Percentiles rank a stretch among this genome's conserved stretches.
These are phyloP conservation scores for Gastrolobium villosum DNA, from an alignment of 306 rosid species.

Conservation along the genomic window DNA sequence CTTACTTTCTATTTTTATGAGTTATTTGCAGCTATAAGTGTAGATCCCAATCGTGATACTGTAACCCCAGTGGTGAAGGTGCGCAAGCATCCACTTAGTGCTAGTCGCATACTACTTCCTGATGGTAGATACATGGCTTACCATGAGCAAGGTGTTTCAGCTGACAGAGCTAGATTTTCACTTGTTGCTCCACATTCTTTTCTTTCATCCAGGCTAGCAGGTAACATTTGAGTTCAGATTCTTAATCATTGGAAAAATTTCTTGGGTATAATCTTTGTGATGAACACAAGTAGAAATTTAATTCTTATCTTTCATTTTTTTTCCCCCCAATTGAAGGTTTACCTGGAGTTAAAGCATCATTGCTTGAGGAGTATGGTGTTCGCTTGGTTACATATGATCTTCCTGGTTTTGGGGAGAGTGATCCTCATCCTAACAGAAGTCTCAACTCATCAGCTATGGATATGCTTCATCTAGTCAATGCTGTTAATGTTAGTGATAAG, in stretches of 20 bases:
- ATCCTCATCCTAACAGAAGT: conserved; percentile 84
- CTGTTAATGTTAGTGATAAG: conserved; percentile 75
- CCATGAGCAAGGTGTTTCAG: conserved; percentile 80
- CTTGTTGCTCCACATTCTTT: conserved; percentile 89
- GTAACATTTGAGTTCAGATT: conserved; percentile 42
- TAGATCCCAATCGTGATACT: conserved; percentile 48
- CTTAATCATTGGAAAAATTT: neutral
- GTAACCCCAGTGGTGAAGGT: conserved; percentile 58
- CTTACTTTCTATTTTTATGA: no score
- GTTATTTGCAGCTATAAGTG: conserved; percentile 55
- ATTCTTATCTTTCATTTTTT: conserved; percentile 1
- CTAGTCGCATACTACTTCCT: conserved; percentile 81
- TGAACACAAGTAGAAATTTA: neutral
- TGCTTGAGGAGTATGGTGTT: conserved; percentile 90
- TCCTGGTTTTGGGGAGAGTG: conserved; percentile 99
- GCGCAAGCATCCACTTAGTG: conserved; percentile 81
- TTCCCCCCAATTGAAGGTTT: conserved; percentile 58
- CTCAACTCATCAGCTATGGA: conserved; percentile 90
- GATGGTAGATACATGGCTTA: conserved; percentile 94
- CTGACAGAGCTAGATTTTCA: conserved; percentile 75
- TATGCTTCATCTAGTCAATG: conserved; percentile 73
- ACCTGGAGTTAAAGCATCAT: conserved; percentile 75
- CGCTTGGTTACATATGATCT: conserved; percentile 90
- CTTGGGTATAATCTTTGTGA: conserved; percentile 22
- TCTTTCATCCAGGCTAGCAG: conserved; percentile 93